Evolutionary conservation across 495 filamentous ascomycete genomes (phyloP).

Genomic region (Penicillium lividum): DNA sequence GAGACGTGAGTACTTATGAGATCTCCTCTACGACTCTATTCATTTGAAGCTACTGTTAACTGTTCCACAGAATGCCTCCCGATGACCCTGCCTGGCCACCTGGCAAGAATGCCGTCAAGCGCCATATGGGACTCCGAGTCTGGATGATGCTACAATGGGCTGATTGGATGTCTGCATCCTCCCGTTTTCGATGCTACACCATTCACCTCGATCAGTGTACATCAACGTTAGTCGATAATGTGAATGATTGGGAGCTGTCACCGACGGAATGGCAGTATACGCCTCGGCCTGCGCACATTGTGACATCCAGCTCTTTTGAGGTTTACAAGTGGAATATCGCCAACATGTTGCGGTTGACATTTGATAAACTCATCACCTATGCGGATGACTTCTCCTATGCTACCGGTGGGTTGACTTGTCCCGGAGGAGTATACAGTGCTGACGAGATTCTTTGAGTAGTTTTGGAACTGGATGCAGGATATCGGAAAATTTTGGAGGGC

Average conservation of each 20-base stretch:
- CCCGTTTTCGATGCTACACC: slow-evolving; percentile 1
- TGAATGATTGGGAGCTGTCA: slow-evolving; percentile 4
- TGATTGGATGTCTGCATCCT: slow-evolving; percentile 5
- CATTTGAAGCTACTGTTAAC: neutral
- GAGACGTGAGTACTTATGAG: neutral
- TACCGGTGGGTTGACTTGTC: neutral
- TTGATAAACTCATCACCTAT: slow-evolving; percentile 3
- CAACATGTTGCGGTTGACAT: slow-evolving; percentile 1
- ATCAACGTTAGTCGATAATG: slow-evolving; percentile 1
- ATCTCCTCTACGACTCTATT: neutral
- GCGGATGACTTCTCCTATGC: neutral
- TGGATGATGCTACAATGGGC: slow-evolving; percentile 7
- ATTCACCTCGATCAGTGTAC: slow-evolving; percentile 3
- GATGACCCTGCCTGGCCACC: slow-evolving; percentile 4
- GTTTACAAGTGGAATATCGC: slow-evolving; percentile 6
- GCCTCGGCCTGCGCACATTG: neutral
- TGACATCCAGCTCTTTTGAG: slow-evolving; percentile 4
- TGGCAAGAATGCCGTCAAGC: slow-evolving; percentile 3
- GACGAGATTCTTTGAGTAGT: neutral
- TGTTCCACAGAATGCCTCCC: neutral
- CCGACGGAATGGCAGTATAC: slow-evolving; percentile 5
- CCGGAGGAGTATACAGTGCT: neutral
- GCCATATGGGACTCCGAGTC: neutral
- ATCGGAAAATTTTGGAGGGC: neutral
- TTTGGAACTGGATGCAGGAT: slow-evolving; percentile 3